phyloP scores from a whole-genome alignment of 2,329 filamentous ascomycete species.

The Hortaea sp. region DNA sequence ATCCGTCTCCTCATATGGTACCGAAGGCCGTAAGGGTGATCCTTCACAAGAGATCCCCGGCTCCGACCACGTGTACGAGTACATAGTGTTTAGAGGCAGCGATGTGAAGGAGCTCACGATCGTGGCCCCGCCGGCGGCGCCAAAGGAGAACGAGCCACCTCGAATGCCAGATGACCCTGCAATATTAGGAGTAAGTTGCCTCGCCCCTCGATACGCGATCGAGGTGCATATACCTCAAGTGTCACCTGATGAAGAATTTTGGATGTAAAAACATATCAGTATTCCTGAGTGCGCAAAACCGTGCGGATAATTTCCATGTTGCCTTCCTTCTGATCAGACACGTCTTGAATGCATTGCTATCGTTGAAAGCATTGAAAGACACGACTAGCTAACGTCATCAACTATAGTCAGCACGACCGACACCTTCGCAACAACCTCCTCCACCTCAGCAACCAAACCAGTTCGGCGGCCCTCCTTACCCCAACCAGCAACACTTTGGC shows the following conservation, averaged over 20 bases:
- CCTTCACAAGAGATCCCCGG: constrained; percentile 73
- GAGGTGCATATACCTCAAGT: constrained; percentile 1
- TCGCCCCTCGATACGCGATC: constrained; percentile 4
- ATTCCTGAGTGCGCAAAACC: constrained; percentile 87
- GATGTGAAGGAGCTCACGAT: constrained; percentile 98
- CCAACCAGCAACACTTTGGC: constrained; percentile 17
- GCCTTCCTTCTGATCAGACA: constrained; percentile 88
- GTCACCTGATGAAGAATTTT: constrained; percentile 83
- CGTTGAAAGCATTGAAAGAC: too few species aligned
- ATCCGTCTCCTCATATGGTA: constrained; percentile 89
- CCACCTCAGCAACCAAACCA: constrained; percentile 29
- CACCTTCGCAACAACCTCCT: constrained; percentile 23
- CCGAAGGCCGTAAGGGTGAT: constrained; percentile 74
- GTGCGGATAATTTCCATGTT: constrained; percentile 95
- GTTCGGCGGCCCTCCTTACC: constrained; percentile 30
- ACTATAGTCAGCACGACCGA: constrained; percentile 18
- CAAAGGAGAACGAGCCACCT: constrained; percentile 60
- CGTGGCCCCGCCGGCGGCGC: constrained; percentile 54
- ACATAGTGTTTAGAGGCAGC: constrained; percentile 95
- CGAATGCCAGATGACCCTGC: constrained; percentile 88
- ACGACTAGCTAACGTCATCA: too few species aligned
- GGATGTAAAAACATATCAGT: constrained; percentile 81
- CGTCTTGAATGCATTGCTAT: not conserved
- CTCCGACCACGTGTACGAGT: constrained; percentile 87
- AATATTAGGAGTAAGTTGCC: constrained; percentile 88